Percentiles rank a stretch among this genome's conserved stretches.
Evolutionary conservation across 306 rosid genomes (phyloP).

Genomic region (Sophora flavescens): DNA sequence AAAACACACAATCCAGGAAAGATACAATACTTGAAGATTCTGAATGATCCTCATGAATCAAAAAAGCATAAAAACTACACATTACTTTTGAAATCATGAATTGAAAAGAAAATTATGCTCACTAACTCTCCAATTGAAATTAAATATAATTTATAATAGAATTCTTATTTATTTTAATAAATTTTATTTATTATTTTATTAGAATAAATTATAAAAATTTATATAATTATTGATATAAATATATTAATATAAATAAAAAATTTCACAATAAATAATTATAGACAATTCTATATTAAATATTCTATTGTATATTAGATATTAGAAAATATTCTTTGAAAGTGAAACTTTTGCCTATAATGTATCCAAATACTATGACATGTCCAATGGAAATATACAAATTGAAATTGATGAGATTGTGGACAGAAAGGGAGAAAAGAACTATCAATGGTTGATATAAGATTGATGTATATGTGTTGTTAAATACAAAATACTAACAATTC

Average conservation of each 20-base stretch:
- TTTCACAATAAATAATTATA: no score
- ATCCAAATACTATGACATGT: conserved; percentile 28
- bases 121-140: background rate
- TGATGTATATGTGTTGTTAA: background rate
- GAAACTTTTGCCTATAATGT: background rate
- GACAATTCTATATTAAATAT: no score
- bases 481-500: conserved; percentile 17
- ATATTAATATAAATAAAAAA: no score
- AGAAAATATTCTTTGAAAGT: no score
- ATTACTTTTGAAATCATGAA: background rate
- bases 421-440: background rate
- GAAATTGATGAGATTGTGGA: background rate
- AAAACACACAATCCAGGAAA: background rate
- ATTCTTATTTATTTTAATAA: no score
- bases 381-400: conserved; percentile 11
- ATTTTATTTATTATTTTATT: no score
- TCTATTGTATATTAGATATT: no score
- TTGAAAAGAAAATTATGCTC: background rate
- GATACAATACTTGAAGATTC: conserved; percentile 1
- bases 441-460: conserved; percentile 12
- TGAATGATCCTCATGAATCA: conserved; percentile 12
- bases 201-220: no score
- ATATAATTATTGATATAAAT: no score
- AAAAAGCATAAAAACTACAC: background rate
- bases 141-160: no score